phyloP scores from a whole-genome alignment of 768 basidiomycete species.

The Tricholomella constricta region DNA sequence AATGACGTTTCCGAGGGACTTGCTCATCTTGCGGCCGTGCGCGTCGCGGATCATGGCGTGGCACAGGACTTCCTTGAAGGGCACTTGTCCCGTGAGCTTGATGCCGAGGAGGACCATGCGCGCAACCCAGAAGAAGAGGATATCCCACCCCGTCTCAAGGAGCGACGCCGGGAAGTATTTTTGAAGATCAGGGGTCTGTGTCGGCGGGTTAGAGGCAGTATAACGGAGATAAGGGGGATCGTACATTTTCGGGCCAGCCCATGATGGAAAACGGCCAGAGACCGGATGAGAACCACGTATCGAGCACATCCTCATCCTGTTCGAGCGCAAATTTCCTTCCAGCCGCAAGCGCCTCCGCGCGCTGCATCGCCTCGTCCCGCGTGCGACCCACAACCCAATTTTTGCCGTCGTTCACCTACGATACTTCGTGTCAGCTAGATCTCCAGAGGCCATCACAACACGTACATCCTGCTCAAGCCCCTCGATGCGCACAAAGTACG shows the following conservation, averaged over 20 bases:
- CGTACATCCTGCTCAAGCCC: conserved; percentile 69
- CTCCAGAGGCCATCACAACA: background rate
- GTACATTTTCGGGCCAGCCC: conserved; percentile 95
- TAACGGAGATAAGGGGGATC: background rate
- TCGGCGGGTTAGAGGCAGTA: background rate
- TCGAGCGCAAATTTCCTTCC: conserved; percentile 72
- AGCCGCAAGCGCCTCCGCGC: conserved; percentile 68
- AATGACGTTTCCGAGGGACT: conserved; percentile 96
- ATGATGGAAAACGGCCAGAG: conserved; percentile 97
- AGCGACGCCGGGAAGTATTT: conserved; percentile 88
- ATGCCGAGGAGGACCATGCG: conserved; percentile 96
- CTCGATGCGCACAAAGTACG: conserved; percentile 88
- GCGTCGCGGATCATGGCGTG: conserved; percentile 99
- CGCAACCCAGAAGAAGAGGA: conserved; percentile 99
- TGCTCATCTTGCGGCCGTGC: conserved; percentile 98
- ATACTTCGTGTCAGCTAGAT: background rate
- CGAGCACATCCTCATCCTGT: conserved; percentile 96
- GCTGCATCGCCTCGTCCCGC: conserved; percentile 72
- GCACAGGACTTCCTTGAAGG: conserved; percentile 94
- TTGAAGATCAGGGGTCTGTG: conserved; percentile 73
- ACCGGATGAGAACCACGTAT: conserved; percentile 99
- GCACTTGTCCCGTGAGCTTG: conserved; percentile 85
- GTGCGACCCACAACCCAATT: conserved; percentile 92
- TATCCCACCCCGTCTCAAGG: conserved; percentile 99
- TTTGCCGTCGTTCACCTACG: conserved; percentile 65